Base-by-base conservation (phyloP, 306 rosid genomes). In the Calophaca sinica region DNA sequence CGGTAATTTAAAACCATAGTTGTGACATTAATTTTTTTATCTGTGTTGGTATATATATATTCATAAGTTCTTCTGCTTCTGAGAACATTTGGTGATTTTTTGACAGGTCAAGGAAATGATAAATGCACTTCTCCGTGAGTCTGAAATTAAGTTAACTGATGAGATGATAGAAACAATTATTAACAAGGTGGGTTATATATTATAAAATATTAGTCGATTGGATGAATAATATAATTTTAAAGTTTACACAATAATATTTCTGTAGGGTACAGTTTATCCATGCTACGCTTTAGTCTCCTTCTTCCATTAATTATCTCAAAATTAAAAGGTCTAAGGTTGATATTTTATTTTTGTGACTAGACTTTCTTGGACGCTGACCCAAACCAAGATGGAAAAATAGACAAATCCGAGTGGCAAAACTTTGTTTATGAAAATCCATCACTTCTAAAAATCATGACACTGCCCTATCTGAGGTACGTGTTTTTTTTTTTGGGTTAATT, bases 311-410 rank as follows among this genome's bases (percentile, higher is more conserved):
- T 2, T 48, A 36, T 58, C 45, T n/a, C 20, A 52, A 45, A 46
- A 20, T 15, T 46, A 31, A 9, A 50, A 41, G 1, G 12, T 8
- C 49, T 52, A 13, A 65, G 44, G 6, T 41, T 71, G 39, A 68
- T 14, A 42, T 83, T 76, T 66, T 57, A 29, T 54, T 67, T 72
- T 63, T 75, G 41, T 76, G 80, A 66, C 6, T 81, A 94, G 99
- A 94, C 99, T 49, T 92, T 94, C 86, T 52, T 83, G 86, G 98
- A 87, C 58, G 96, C 98, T 62, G 98, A 92, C 75, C 90, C 59
- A 0, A 87, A 94, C 66, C 89, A 86, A 78, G 99, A 94, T 61
- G 99, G 99, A 69, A 94, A 83, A 84, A 92, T 94, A 58, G 99
- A 92, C 88, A 81, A 64, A 65, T 66, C 44, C 0, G 99, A 92